A percentile compares a stretch with the other conserved stretches of the same genome.
These are phyloP conservation scores for Fonsecaea multimorphosa DNA, from an alignment of 2,329 filamentous ascomycete genomes.

Conservation along the genomic window DNA sequence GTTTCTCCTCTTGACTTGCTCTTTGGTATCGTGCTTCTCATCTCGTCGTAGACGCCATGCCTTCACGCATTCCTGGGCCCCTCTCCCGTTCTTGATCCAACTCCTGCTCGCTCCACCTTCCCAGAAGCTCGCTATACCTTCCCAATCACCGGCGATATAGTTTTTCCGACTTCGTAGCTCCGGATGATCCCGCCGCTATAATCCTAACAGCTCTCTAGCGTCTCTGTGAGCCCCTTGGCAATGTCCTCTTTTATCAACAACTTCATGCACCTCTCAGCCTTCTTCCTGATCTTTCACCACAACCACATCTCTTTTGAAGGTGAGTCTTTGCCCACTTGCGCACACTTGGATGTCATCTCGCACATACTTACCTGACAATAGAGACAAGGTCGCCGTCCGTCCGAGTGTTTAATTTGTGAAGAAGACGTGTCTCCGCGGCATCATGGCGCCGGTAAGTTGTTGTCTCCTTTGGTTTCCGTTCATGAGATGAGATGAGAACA, in stretches of 20 bases:
- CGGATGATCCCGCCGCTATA: conserved; percentile 4
- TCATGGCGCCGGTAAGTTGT: conserved; percentile 32
- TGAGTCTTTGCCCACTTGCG: not conserved
- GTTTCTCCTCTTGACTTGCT: not conserved
- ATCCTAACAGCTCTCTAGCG: not conserved
- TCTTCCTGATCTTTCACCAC: not conserved
- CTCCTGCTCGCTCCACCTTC: not conserved
- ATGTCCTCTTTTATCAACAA: conserved; percentile 11
- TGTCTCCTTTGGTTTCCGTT: not conserved
- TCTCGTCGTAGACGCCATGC: not conserved
- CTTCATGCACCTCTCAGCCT: conserved; percentile 7
- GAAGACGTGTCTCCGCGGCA: not conserved
- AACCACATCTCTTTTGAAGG: not conserved
- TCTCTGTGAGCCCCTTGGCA: not conserved
- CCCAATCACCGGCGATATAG: conserved; percentile 6
- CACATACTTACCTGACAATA: not conserved
- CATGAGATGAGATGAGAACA: not conserved
- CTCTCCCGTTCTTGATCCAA: not conserved
- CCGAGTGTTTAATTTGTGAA: not conserved
- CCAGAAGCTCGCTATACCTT: not conserved
- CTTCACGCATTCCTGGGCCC: not conserved
- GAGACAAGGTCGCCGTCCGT: not conserved
- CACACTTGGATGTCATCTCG: not conserved
- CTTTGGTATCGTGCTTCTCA: not conserved
- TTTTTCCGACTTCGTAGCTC: conserved; percentile 11